phyloP scores from a whole-genome alignment of 2,329 filamentous ascomycete genomes.

The Penicillium nordicum region DNA sequence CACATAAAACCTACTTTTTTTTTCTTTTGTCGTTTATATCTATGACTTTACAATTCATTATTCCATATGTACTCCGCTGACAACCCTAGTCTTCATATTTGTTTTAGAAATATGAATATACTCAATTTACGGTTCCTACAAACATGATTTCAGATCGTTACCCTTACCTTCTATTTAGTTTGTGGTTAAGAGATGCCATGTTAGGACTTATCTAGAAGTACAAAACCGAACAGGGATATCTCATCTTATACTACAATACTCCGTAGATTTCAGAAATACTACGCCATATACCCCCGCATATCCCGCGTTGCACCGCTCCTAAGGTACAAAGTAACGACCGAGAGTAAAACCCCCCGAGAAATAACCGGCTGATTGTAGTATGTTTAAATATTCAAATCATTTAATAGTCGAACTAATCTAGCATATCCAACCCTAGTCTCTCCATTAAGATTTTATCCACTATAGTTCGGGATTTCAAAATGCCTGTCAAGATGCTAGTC shows the following conservation, averaged over 20 bases:
- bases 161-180: too few relatives aligned
- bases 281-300: background rate
- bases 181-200: too few relatives aligned
- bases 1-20: too few relatives aligned
- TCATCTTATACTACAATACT: background rate
- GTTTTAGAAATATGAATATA: background rate
- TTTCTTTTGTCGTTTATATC: background rate
- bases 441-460: background rate
- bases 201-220: too few relatives aligned
- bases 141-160: too few relatives aligned
- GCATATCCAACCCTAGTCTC: background rate
- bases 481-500: constrained; percentile 5
- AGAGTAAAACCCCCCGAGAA: background rate
- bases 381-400: background rate
- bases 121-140: too few relatives aligned
- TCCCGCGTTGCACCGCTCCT: background rate
- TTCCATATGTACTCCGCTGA: background rate
- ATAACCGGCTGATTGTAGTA: background rate
- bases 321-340: background rate
- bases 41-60: background rate
- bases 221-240: too few relatives aligned
- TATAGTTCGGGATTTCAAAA: background rate
- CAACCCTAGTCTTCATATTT: background rate
- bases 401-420: background rate
- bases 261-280: background rate